Percentiles rank a stretch among this genome's conserved stretches.
Evolutionary conservation across 257 asterid genomes (phyloP).

Genomic region (Linaria vulgaris): DNA sequence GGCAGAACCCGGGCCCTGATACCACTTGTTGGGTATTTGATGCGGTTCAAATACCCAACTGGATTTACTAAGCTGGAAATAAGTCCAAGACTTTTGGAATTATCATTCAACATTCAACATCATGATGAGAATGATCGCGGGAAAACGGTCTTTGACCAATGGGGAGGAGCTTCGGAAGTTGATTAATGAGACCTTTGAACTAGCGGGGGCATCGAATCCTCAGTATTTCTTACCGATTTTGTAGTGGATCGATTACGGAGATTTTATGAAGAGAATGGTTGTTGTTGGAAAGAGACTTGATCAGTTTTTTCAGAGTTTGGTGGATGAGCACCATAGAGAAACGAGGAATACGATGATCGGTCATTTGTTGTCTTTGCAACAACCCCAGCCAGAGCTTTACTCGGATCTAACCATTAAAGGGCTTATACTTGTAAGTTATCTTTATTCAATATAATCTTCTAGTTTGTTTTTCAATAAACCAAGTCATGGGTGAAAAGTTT

Average conservation of each 20-base stretch:
- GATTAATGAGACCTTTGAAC: conserved; percentile 14
- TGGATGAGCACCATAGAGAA: conserved; percentile 26
- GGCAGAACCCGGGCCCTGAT: too few relatives aligned
- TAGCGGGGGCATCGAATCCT: conserved; percentile 23
- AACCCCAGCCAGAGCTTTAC: conserved; percentile 30
- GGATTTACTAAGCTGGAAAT: background rate
- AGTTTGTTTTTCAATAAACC: too few relatives aligned
- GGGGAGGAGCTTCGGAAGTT: conserved; percentile 29
- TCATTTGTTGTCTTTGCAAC: conserved; percentile 35
- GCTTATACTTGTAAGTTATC: conserved; percentile 25
- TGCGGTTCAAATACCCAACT: background rate
- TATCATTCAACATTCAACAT: conserved; percentile 31
- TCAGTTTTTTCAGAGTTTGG: conserved; percentile 26
- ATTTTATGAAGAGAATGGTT: conserved; percentile 19
- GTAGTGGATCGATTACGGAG: conserved; percentile 37
- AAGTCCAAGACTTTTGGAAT: conserved; percentile 20
- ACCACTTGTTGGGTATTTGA: too few relatives aligned
- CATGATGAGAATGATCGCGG: conserved; percentile 38
- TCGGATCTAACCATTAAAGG: conserved; percentile 32
- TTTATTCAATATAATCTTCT: background rate
- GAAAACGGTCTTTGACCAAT: conserved; percentile 30
- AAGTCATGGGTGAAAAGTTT: too few relatives aligned
- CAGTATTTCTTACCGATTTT: conserved; percentile 35
- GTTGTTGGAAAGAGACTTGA: conserved; percentile 21
- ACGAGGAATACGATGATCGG: conserved; percentile 28